Conservation (phyloP, 352 stramenopile species). For the Blastocystis sp. region DNA sequence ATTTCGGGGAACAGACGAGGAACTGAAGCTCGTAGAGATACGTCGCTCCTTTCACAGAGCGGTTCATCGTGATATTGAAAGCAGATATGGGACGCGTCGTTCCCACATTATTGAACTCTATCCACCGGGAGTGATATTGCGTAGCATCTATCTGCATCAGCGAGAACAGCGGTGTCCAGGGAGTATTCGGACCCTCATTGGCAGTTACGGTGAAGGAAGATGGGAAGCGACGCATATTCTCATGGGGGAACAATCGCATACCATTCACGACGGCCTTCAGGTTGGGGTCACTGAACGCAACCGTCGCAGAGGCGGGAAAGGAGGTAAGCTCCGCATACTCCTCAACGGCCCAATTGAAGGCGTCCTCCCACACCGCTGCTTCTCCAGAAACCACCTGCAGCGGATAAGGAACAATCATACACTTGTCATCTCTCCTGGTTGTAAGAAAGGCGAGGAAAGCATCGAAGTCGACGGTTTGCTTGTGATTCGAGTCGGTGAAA, state of each 20-base stretch:
- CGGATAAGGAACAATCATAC: neutral
- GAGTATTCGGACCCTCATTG: neutral
- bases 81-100: neutral
- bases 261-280: neutral
- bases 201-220: neutral
- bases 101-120: neutral
- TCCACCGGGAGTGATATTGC: neutral
- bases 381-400: neutral
- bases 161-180: neutral
- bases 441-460: neutral
- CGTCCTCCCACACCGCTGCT: neutral
- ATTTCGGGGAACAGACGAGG: neutral
- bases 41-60: neutral
- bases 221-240: neutral
- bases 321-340: neutral
- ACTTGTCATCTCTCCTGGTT: neutral
- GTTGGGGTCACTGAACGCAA: neutral
- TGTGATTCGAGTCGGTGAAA: neutral
- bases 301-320: neutral
- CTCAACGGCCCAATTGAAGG: neutral
- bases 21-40: slow-evolving; percentile 1
- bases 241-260: neutral
- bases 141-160: neutral
- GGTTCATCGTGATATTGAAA: neutral
- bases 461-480: neutral